Evolutionary conservation across 371 early-diverging fungal genomes (phyloP).

Genomic region (Nematocida homosporus): DNA sequence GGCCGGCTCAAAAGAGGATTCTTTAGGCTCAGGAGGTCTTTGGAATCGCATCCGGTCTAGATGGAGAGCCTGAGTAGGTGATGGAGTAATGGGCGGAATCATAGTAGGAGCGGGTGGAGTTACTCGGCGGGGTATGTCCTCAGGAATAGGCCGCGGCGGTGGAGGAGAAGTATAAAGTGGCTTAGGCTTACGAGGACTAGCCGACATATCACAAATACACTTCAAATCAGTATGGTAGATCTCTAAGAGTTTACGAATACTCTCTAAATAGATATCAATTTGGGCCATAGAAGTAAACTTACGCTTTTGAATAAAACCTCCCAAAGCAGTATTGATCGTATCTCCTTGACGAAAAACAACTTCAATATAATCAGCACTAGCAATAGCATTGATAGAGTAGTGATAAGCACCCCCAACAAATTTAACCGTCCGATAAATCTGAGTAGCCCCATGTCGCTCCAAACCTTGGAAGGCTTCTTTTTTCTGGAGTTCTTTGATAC

Average conservation of each 20-base stretch:
- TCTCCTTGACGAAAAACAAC: conserved; percentile 51
- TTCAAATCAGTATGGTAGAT: conserved; percentile 48
- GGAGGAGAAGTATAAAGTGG: not conserved
- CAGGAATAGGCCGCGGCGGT: not conserved
- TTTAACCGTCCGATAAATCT: conserved; percentile 39
- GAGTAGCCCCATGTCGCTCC: conserved; percentile 7
- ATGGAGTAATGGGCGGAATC: not conserved
- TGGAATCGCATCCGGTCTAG: not conserved
- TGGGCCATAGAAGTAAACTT: conserved; percentile 45
- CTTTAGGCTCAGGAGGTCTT: not conserved
- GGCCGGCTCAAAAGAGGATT: not conserved
- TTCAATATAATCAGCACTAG: conserved; percentile 44
- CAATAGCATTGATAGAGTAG: conserved; percentile 50
- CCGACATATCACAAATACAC: conserved; percentile 53
- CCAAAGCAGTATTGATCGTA: conserved; percentile 37
- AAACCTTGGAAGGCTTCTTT: conserved; percentile 30
- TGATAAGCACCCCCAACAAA: conserved; percentile 43
- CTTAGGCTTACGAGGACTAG: conserved; percentile 32
- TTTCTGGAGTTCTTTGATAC: conserved; percentile 9
- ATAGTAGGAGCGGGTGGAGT: not conserved
- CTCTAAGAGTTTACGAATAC: conserved; percentile 36
- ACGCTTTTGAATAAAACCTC: conserved; percentile 42
- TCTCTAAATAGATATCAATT: conserved; percentile 51
- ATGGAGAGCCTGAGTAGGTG: not conserved
- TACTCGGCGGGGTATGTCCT: not conserved